A percentile compares a stretch with the other conserved stretches of the same genome.
phyloP scores from a whole-genome alignment of 371 early-diverging fungal genomes.

The Nematocida displodere region DNA sequence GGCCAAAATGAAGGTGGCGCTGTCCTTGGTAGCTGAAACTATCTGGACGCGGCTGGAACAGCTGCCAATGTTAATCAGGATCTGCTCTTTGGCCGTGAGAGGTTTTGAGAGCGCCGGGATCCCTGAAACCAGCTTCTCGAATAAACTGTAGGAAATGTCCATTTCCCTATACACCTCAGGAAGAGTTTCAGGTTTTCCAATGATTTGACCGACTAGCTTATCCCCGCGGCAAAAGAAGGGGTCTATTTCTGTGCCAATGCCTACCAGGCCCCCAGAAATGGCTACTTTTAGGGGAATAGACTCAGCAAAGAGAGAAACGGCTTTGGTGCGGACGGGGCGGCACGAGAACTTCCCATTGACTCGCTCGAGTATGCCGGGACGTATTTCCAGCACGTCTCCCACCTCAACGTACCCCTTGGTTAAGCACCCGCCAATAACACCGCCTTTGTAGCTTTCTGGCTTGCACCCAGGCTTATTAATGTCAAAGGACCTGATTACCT shows the following conservation, averaged over 20 bases:
- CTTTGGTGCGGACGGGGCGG: slow-evolving; percentile 82
- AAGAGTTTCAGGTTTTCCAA: slow-evolving; percentile 85
- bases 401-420: slow-evolving; percentile 83
- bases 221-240: slow-evolving; percentile 95
- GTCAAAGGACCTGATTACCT: slow-evolving; percentile 98
- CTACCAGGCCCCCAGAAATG: slow-evolving; percentile 98
- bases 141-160: slow-evolving; percentile 87
- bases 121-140: slow-evolving; percentile 86
- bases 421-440: slow-evolving; percentile 98
- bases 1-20: slow-evolving; percentile 77
- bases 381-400: slow-evolving; percentile 93
- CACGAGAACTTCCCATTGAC: slow-evolving; percentile 77
- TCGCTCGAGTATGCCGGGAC: slow-evolving; percentile 93
- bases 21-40: slow-evolving; percentile 77
- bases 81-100: slow-evolving; percentile 72
- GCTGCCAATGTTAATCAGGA: slow-evolving; percentile 95
- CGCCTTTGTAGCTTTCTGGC: slow-evolving; percentile 86
- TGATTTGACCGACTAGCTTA: slow-evolving; percentile 93
- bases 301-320: slow-evolving; percentile 85
- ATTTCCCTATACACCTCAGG: slow-evolving; percentile 89
- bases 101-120: slow-evolving; percentile 68
- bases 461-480: slow-evolving; percentile 98
- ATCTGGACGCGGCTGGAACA: slow-evolving; percentile 91
- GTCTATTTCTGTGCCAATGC: slow-evolving; percentile 96
- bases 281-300: slow-evolving; percentile 85